phyloP scores from a whole-genome alignment of 371 early-diverging fungal genomes.

The Lichtheimia ornata region DNA sequence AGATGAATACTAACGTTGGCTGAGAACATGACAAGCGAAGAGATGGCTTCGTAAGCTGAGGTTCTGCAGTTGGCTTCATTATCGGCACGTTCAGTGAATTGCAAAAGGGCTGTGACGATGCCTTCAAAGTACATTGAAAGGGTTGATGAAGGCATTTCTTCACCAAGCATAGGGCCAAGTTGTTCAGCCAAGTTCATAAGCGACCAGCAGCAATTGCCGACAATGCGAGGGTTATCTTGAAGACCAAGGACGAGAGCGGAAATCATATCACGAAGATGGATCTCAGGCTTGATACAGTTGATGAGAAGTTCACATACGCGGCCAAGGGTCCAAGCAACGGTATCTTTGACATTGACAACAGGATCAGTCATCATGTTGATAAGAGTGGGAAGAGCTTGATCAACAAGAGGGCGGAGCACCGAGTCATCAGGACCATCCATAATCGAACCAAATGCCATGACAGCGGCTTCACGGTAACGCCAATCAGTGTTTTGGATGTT shows the following conservation, averaged over 20 bases:
- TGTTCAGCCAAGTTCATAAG: constrained; percentile 88
- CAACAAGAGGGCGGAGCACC: constrained; percentile 74
- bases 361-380: constrained; percentile 89
- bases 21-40: constrained; percentile 69
- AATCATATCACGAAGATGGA: constrained; percentile 73
- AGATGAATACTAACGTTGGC: constrained; percentile 44
- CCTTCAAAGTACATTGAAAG: constrained; percentile 85
- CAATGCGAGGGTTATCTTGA: constrained; percentile 84
- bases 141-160: constrained; percentile 59
- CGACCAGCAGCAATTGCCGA: constrained; percentile 91
- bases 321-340: constrained; percentile 96
- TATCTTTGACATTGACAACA: constrained; percentile 87
- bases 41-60: constrained; percentile 92
- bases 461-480: constrained; percentile 94
- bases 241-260: constrained; percentile 80
- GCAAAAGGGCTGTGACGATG: constrained; percentile 74
- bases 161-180: constrained; percentile 53
- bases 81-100: constrained; percentile 66
- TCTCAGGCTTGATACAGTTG: constrained; percentile 75
- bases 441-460: constrained; percentile 98
- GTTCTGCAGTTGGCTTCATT: constrained; percentile 86
- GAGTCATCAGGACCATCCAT: constrained; percentile 86
- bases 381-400: constrained; percentile 85
- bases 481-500: constrained; percentile 86
- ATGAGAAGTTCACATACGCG: constrained; percentile 81